phyloP scores from a whole-genome alignment of 2,329 filamentous ascomycete genomes.

The Xylaria sp. region DNA sequence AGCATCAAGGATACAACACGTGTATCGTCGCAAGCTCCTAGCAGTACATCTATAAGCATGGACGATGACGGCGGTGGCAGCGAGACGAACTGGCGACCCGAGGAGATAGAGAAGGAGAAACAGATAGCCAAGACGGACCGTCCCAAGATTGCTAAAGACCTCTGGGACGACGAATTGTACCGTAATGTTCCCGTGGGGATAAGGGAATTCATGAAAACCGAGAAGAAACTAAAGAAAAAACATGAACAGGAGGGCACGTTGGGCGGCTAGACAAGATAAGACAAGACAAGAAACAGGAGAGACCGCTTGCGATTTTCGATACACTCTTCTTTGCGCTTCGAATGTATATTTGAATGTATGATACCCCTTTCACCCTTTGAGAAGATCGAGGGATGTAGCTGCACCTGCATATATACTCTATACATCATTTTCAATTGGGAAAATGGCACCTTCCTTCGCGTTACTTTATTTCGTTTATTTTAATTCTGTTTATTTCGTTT shows the following conservation, averaged over 20 bases:
- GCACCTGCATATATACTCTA: too few relatives aligned
- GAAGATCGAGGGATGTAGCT: too few relatives aligned
- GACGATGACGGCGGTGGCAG: slow-evolving; percentile 82
- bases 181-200: slow-evolving; percentile 88
- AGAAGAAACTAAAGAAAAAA: slow-evolving; percentile 85
- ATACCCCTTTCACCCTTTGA: too few relatives aligned
- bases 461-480: background rate
- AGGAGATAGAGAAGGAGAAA: slow-evolving; percentile 35
- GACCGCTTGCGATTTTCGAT: too few relatives aligned
- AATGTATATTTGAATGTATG: too few relatives aligned
- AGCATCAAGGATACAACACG: slow-evolving; percentile 23
- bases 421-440: too few relatives aligned
- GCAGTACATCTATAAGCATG: slow-evolving; percentile 57
- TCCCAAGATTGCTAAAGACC: slow-evolving; percentile 54
- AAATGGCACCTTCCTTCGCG: too few relatives aligned
- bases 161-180: slow-evolving; percentile 73
- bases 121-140: slow-evolving; percentile 41
- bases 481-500: background rate
- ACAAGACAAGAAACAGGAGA: too few relatives aligned
- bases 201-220: slow-evolving; percentile 94
- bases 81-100: slow-evolving; percentile 66
- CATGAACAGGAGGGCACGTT: slow-evolving; percentile 63
- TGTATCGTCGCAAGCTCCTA: background rate
- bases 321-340: too few relatives aligned
- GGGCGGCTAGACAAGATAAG: slow-evolving; percentile 45